Percentiles rank a stretch among this genome's conserved stretches.
phyloP scores from a whole-genome alignment of 371 early-diverging fungal genomes.

The Mortierella sp. region DNA sequence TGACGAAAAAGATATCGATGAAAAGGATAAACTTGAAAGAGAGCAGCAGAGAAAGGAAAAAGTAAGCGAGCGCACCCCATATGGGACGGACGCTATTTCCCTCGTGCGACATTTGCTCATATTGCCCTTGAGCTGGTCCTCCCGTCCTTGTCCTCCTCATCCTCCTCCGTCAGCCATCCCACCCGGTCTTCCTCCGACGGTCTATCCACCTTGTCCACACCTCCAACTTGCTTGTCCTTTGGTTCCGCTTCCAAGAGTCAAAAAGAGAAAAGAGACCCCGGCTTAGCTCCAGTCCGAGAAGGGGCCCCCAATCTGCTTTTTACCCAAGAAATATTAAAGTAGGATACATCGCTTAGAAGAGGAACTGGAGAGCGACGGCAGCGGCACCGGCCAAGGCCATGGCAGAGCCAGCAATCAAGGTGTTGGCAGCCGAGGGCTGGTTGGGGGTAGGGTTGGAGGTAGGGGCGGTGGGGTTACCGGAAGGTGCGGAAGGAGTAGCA shows the following conservation, averaged over 20 bases:
- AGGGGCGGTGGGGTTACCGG: constrained; percentile 8
- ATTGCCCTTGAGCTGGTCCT: not conserved
- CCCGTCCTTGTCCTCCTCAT: not conserved
- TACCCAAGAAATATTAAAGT: not conserved
- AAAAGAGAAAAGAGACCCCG: not conserved
- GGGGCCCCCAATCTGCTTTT: not conserved
- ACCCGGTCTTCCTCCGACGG: not conserved
- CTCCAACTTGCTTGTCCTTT: not conserved
- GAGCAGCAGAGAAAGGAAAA: not conserved
- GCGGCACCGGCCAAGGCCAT: constrained; percentile 16
- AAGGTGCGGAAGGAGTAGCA: not conserved
- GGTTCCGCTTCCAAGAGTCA: not conserved
- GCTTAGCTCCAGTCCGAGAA: not conserved
- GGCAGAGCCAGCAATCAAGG: constrained; percentile 16
- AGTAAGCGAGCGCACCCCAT: not conserved
- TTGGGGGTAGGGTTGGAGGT: not conserved
- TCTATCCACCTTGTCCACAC: not conserved
- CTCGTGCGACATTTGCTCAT: constrained; percentile 7
- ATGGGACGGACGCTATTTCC: not conserved
- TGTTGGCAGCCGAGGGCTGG: constrained; percentile 10
- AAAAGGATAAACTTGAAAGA: not conserved
- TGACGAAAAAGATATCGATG: not conserved
- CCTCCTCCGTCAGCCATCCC: not conserved
- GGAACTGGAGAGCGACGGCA: constrained; percentile 27
- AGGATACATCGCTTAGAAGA: constrained; percentile 21